A percentile compares a stretch with the other conserved stretches of the same genome.
Evolutionary conservation across 2,329 filamentous ascomycete genomes (phyloP).

Genomic region (Sarocladium kiliense): DNA sequence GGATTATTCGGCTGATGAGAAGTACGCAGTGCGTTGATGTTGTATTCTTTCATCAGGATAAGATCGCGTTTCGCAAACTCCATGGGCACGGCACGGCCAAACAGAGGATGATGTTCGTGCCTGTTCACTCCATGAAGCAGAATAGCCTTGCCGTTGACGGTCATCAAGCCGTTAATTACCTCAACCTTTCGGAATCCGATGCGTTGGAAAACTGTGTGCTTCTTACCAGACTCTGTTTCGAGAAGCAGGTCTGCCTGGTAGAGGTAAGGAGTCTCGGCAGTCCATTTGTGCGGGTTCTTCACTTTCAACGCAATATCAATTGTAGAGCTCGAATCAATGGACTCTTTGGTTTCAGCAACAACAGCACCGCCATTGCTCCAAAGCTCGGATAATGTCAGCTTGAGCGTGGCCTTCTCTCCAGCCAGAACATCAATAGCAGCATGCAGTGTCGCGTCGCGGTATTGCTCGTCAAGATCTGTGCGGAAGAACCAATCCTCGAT

Average conservation of each 20-base stretch:
- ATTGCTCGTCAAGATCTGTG: conserved; percentile 40
- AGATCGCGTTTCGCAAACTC: conserved; percentile 57
- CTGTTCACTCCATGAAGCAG: conserved; percentile 61
- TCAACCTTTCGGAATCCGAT: conserved; percentile 62
- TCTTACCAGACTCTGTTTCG: conserved; percentile 13
- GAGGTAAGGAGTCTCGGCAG: conserved; percentile 60
- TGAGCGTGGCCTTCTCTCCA: background rate
- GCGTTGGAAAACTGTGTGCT: conserved; percentile 42
- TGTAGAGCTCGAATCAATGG: background rate
- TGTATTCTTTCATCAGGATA: conserved; percentile 63
- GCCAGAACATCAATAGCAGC: background rate
- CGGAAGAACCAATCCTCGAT: conserved; percentile 55
- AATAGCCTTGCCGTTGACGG: conserved; percentile 58
- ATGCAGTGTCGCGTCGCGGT: background rate
- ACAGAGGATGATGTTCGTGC: conserved; percentile 64
- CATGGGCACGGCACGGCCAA: conserved; percentile 57
- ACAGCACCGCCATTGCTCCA: background rate
- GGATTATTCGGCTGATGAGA: conserved; percentile 64
- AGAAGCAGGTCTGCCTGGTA: conserved; percentile 30
- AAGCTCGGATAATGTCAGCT: background rate
- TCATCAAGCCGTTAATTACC: conserved; percentile 53
- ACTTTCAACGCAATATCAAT: background rate
- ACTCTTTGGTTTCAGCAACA: background rate
- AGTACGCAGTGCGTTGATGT: conserved; percentile 65
- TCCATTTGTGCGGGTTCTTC: conserved; percentile 56